Conservation (phyloP, 108 stramenopile genomes). For the Nitzschia sp. region DNA sequence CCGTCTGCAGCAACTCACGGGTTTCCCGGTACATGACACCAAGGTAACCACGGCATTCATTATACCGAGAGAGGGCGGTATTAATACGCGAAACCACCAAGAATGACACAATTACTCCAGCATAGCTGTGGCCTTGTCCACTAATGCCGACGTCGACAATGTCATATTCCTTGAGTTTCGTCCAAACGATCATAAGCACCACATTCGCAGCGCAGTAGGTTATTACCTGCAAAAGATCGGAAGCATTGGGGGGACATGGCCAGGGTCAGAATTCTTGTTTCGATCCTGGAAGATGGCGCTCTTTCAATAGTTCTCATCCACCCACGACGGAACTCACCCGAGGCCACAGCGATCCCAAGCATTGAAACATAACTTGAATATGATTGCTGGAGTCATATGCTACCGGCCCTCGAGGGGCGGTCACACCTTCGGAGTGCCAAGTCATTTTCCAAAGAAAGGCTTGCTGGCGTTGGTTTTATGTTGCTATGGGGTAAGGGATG, state of each 20-base stretch:
- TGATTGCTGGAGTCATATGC: slow-evolving; percentile 27
- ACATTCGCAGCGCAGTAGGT: slow-evolving; percentile 21
- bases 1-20: slow-evolving; percentile 40
- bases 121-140: slow-evolving; percentile 39
- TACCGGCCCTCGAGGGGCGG: background rate
- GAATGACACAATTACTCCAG: slow-evolving; percentile 41
- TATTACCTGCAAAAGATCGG: slow-evolving; percentile 14
- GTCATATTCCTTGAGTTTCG: background rate
- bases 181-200: background rate
- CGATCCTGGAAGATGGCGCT: background rate
- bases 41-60: slow-evolving; percentile 9
- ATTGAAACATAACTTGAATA: slow-evolving; percentile 24
- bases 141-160: slow-evolving; percentile 5
- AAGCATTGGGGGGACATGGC: background rate
- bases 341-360: slow-evolving; percentile 29
- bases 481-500: no score
- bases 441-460: slow-evolving; percentile 7
- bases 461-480: no score
- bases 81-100: slow-evolving; percentile 37
- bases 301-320: background rate
- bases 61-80: slow-evolving; percentile 33
- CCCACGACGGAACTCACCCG: slow-evolving; percentile 7
- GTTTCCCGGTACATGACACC: slow-evolving; percentile 8
- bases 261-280: background rate
- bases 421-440: background rate